Base-by-base conservation (phyloP, 495 filamentous ascomycete genomes). In the Rhizodiscina lignyota region DNA sequence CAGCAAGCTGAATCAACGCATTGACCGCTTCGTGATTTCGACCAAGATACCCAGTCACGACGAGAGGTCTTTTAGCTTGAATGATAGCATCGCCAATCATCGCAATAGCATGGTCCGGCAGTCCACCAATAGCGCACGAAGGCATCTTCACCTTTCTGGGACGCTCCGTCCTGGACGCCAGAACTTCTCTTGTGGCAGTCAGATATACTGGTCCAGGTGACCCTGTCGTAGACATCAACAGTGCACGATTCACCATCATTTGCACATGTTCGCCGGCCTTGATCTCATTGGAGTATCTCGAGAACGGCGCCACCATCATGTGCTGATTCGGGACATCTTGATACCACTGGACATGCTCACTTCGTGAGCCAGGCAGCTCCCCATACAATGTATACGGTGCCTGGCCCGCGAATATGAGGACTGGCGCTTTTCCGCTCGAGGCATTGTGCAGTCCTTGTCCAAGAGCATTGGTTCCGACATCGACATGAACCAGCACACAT, bases 401-500 rank as follows among this genome's bases (percentile, higher is more conserved):
- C 13, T 35, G 39, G 6, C 46, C 46, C 17, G 46, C 46, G 32
- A 49, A 47, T n/a, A 49, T 49, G n/a, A 49, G 36, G 30, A 47
- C 41, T 21, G 46, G 46, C 21, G 36, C 43, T 20, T 38, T 38
- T 2, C 46, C 46, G 19, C 43, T 36, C 13, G 40, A 45, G 6
- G 46, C 46, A 18, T 47, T 47, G 34, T 49, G 46, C 18, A 49
- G 11, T 10, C 38, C 46, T 18, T 41, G 38, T n/a, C 39, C 46
- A 2, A 49, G 44, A 12, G 38, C 44, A 30, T 45, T 30, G 12
- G 46, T 49, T 15, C 46, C 46, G 2, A 49, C 45, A 28, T 50
- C 47, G 13, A 50, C 47, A 28, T 50, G 47, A 13, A 50, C 40
- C 18, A 48, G 32, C 32, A 48, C 47, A 13, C 46, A 49, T 37